Evolutionary conservation across 2,329 filamentous ascomycete species (phyloP).

Genomic region (Zymoseptoria pseudotritici): DNA sequence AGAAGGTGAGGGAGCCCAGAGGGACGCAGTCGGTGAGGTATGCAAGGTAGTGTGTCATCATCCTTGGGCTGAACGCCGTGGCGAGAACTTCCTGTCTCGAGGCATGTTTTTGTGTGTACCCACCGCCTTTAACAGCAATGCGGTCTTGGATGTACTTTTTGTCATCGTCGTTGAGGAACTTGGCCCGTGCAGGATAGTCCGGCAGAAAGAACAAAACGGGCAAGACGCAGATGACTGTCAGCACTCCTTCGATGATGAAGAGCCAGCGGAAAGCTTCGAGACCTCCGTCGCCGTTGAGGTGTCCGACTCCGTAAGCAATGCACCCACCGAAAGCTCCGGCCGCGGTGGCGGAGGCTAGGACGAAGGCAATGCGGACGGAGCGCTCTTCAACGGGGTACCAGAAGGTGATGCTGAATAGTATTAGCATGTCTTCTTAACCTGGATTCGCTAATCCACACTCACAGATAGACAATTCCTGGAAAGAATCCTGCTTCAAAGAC

Average conservation of each 20-base stretch:
- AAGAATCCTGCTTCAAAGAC: slow-evolving; percentile 30
- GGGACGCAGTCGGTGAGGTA: slow-evolving; percentile 29
- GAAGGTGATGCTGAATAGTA: slow-evolving; percentile 30
- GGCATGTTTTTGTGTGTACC: slow-evolving; percentile 32
- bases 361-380: slow-evolving; percentile 51
- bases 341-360: slow-evolving; percentile 49
- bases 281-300: slow-evolving; percentile 35
- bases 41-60: slow-evolving; percentile 33
- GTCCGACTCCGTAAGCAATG: slow-evolving; percentile 57
- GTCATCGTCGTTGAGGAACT: slow-evolving; percentile 22
- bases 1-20: slow-evolving; percentile 38
- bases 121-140: slow-evolving; percentile 28
- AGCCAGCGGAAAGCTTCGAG: slow-evolving; percentile 41
- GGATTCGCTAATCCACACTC: too few species aligned
- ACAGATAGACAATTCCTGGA: slow-evolving; percentile 5
- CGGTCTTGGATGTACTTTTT: slow-evolving; percentile 23
- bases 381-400: slow-evolving; percentile 52
- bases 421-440: background rate
- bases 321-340: slow-evolving; percentile 48
- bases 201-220: slow-evolving; percentile 23
- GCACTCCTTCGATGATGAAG: slow-evolving; percentile 23
- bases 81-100: slow-evolving; percentile 31
- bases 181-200: slow-evolving; percentile 24
- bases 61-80: slow-evolving; percentile 32
- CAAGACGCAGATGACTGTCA: slow-evolving; percentile 21